These are phyloP conservation scores for Barnettozyma sp. DNA, from an alignment of 805 yeast species.

Conservation along the genomic window DNA sequence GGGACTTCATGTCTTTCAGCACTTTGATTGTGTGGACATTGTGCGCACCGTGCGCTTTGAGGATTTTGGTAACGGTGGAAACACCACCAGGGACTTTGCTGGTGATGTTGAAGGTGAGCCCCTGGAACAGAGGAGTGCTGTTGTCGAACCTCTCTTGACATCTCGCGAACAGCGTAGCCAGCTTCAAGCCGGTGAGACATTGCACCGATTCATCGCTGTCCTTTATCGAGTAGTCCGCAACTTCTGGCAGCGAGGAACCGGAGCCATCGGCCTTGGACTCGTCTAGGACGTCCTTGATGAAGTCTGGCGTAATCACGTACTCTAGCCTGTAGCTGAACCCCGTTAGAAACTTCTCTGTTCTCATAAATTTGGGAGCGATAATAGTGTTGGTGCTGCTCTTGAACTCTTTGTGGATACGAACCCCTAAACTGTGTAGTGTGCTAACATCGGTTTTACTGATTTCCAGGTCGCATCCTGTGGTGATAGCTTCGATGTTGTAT, in stretches of 20 bases:
- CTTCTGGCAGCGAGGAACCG: slow-evolving; percentile 24
- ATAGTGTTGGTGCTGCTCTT: slow-evolving; percentile 38
- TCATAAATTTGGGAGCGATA: slow-evolving; percentile 72
- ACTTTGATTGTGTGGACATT: slow-evolving; percentile 26
- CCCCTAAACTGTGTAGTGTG: slow-evolving; percentile 47
- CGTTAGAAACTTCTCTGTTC: slow-evolving; percentile 82
- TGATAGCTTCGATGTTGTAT: slow-evolving; percentile 39
- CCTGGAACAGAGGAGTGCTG: slow-evolving; percentile 37
- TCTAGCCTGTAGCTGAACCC: slow-evolving; percentile 50
- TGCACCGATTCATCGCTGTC: slow-evolving; percentile 29
- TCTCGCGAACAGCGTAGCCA: slow-evolving; percentile 10
- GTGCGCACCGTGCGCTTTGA: slow-evolving; percentile 52
- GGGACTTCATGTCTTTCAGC: slow-evolving; percentile 19
- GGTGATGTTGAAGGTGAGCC: slow-evolving; percentile 47
- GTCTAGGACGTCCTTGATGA: slow-evolving; percentile 41
- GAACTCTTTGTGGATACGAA: slow-evolving; percentile 35
- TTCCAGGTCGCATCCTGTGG: slow-evolving; percentile 59
- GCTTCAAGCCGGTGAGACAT: slow-evolving; percentile 25
- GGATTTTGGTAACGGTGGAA: slow-evolving; percentile 46
- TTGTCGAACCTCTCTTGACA: slow-evolving; percentile 10
- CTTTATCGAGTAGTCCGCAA: slow-evolving; percentile 29
- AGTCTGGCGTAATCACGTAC: slow-evolving; percentile 50
- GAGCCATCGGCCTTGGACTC: slow-evolving; percentile 14
- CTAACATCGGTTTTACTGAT: slow-evolving; percentile 37
- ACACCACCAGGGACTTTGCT: slow-evolving; percentile 54